A percentile compares a stretch with the other conserved stretches of the same genome.
phyloP scores from a whole-genome alignment of 257 asterid genomes.

The Solanum neorickii region DNA sequence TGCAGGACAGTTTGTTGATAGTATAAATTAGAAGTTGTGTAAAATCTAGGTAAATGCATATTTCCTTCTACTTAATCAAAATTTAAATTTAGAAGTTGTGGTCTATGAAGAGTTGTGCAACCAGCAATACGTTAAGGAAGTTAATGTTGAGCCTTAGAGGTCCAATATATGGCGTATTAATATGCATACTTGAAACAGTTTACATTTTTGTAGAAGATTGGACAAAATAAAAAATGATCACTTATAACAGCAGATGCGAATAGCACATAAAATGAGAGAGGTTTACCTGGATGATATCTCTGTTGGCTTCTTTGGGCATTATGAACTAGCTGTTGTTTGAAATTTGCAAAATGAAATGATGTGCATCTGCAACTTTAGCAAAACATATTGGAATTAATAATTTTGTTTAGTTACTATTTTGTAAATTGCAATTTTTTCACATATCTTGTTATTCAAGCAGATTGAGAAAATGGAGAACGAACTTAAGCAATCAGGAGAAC shows the following conservation, averaged over 20 bases:
- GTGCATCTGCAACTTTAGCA: background rate
- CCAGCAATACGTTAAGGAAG: background rate
- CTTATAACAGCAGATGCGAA: background rate
- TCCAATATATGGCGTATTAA: background rate
- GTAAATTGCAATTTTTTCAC: background rate
- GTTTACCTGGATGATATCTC: background rate
- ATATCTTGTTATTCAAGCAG: slow-evolving; percentile 17
- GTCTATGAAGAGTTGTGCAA: background rate
- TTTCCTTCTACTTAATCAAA: background rate
- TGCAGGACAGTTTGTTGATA: background rate
- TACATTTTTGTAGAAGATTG: background rate
- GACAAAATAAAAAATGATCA: background rate
- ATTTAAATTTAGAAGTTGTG: background rate
- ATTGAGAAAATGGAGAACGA: slow-evolving; percentile 50
- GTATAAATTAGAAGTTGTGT: background rate
- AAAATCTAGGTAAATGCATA: background rate
- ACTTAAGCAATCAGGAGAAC: slow-evolving; percentile 22
- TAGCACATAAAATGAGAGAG: background rate
- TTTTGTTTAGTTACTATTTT: background rate
- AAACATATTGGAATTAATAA: background rate
- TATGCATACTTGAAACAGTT: background rate
- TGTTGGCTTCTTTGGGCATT: background rate
- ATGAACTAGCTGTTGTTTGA: background rate
- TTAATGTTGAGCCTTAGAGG: background rate
- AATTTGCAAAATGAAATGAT: background rate